Evolutionary conservation across 208 protist species (phyloP).

Genomic region (Wallacemonas collosoma): DNA sequence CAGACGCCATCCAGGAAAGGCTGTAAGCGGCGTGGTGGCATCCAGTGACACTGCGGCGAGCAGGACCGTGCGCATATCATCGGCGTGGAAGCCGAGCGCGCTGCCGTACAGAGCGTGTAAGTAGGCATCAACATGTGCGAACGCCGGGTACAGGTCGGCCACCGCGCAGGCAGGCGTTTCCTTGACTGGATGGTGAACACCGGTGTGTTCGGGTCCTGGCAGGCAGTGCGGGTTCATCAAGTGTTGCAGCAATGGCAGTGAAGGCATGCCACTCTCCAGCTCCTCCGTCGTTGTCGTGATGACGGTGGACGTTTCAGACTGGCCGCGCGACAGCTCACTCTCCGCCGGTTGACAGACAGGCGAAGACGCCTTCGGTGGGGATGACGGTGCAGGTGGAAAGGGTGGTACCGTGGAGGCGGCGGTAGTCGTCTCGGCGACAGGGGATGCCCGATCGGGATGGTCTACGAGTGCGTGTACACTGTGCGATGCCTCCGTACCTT

Average conservation of each 20-base stretch:
- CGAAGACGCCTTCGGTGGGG: too few relatives aligned
- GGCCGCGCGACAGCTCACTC: too few relatives aligned
- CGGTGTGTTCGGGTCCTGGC: not conserved
- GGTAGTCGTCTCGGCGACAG: too few relatives aligned
- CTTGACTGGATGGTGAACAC: not conserved
- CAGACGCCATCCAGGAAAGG: conserved; percentile 40
- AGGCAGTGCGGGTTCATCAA: conserved; percentile 7
- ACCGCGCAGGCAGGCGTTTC: not conserved
- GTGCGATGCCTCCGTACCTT: too few relatives aligned
- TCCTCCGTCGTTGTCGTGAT: not conserved
- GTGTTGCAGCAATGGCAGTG: conserved; percentile 11
- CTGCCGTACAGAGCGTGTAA: conserved; percentile 17
- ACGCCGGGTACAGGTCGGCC: conserved; percentile 2
- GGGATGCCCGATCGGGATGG: too few relatives aligned
- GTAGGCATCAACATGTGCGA: conserved; percentile 3
- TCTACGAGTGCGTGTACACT: too few relatives aligned
- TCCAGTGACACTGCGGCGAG: conserved; percentile 17
- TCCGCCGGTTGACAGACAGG: too few relatives aligned
- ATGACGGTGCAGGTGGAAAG: too few relatives aligned
- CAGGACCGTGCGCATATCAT: conserved; percentile 35
- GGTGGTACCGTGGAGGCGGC: too few relatives aligned
- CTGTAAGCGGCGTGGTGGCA: conserved; percentile 20
- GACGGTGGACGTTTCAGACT: too few relatives aligned
- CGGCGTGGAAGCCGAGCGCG: conserved; percentile 20
- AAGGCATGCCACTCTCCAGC: conserved; percentile 9